Evolutionary conservation across 2,329 filamentous ascomycete genomes (phyloP).

Genomic region (Pseudogymnoascus sp.): DNA sequence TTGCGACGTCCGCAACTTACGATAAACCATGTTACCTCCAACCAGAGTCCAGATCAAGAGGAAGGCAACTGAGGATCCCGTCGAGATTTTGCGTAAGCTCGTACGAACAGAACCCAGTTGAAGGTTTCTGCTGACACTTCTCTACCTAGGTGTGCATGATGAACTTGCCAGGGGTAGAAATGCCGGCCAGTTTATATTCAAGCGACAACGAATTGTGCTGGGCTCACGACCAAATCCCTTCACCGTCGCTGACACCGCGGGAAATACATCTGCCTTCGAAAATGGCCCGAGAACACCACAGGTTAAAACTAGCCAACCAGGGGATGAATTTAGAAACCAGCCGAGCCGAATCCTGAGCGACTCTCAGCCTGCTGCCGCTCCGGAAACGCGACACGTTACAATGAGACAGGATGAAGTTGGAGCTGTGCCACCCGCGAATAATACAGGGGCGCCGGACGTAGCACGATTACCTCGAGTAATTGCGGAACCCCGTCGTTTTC

Average conservation of each 20-base stretch:
- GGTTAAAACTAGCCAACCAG: constrained; percentile 4
- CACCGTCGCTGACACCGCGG: not conserved
- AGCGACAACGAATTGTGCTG: constrained; percentile 17
- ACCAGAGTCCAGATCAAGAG: constrained; percentile 26
- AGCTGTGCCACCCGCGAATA: not conserved
- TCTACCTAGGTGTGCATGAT: constrained; percentile 23
- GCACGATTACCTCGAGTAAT: not conserved
- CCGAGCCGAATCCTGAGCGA: not conserved
- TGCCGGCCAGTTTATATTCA: constrained; percentile 23
- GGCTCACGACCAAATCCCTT: not conserved
- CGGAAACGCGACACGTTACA: not conserved
- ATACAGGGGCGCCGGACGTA: not conserved
- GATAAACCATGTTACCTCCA: constrained; percentile 20
- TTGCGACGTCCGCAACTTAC: not conserved
- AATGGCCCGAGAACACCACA: constrained; percentile 5
- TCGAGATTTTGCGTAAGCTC: constrained; percentile 26
- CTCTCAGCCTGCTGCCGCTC: not conserved
- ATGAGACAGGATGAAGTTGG: not conserved
- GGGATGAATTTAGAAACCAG: constrained; percentile 7
- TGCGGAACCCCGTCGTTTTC: constrained; percentile 41
- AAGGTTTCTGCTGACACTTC: not conserved
- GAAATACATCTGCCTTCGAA: not conserved
- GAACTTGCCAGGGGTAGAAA: constrained; percentile 19
- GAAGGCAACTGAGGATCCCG: constrained; percentile 27
- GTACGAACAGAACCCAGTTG: not conserved